These are phyloP conservation scores for Kalaharituber pfeilii DNA, from an alignment of 2,329 filamentous ascomycete genomes.

Conservation along the genomic window DNA sequence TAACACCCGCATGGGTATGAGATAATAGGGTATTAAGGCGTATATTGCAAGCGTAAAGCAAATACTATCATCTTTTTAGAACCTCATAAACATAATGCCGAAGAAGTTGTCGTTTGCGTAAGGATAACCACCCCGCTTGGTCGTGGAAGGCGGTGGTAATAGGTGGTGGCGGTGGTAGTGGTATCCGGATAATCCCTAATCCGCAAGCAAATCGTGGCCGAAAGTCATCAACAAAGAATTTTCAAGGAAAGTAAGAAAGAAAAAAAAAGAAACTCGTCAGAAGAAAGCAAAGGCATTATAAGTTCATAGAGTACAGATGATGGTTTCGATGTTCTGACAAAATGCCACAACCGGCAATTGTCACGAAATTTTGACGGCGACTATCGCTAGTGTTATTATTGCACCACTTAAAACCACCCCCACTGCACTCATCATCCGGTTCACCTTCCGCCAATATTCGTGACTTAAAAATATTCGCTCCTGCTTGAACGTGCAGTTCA, in stretches of 20 bases:
- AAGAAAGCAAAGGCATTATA: neutral
- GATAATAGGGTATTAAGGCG: neutral
- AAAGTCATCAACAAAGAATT: no score
- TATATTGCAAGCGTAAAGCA: neutral
- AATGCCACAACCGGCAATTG: neutral
- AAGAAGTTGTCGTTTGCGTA: no score
- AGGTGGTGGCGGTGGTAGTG: no score
- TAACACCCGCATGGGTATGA: neutral
- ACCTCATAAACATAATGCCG: no score
- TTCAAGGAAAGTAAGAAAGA: neutral
- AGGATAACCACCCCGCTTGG: no score
- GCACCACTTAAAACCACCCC: conserved; percentile 18
- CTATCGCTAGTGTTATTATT: conserved; percentile 18
- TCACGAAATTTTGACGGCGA: conserved; percentile 5
- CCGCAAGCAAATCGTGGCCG: no score
- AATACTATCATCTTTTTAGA: no score
- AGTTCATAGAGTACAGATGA: neutral
- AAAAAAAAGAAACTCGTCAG: no score
- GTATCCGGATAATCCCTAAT: no score
- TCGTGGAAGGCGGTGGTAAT: no score
- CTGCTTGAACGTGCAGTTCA: conserved; percentile 9
- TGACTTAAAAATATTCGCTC: conserved; percentile 18
- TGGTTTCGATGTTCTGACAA: neutral
- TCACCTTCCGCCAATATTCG: conserved; percentile 21
- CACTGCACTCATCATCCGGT: conserved; percentile 18